Evolutionary conservation across 164 flowering plant genomes (phyloP).

Genomic region (Berberis thunbergii): DNA sequence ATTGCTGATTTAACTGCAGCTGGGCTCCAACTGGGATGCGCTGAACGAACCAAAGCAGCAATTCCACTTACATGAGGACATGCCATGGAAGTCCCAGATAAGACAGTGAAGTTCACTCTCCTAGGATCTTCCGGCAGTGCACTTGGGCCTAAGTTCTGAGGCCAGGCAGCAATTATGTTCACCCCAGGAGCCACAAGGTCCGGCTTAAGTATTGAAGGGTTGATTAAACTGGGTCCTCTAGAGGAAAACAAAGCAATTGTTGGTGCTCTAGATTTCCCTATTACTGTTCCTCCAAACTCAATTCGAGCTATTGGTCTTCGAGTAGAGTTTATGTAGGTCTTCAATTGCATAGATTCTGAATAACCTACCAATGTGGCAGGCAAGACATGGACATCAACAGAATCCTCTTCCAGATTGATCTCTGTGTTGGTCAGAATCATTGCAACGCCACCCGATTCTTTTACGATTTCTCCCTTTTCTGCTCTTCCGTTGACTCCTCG

Average conservation of each 20-base stretch:
- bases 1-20: constrained; percentile 84
- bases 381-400: constrained; percentile 78
- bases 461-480: constrained; percentile 68
- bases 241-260: constrained; percentile 81
- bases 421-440: constrained; percentile 74
- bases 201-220: constrained; percentile 81
- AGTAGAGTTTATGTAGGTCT: constrained; percentile 62
- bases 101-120: constrained; percentile 67
- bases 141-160: constrained; percentile 75
- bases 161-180: constrained; percentile 96
- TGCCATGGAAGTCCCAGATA: constrained; percentile 98
- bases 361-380: constrained; percentile 74
- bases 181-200: constrained; percentile 92
- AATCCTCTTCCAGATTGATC: constrained; percentile 60
- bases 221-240: constrained; percentile 71
- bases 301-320: constrained; percentile 57
- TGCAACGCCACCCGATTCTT: constrained; percentile 80
- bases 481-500: constrained; percentile 71
- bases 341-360: constrained; percentile 44
- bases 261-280: constrained; percentile 64
- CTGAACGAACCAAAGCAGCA: constrained; percentile 55
- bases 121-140: constrained; percentile 74
- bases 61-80: constrained; percentile 91
- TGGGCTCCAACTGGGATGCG: constrained; percentile 76
- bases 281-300: constrained; percentile 57